Percentiles rank a stretch among this genome's conserved stretches.
Conservation (phyloP, 176 grass and related monocot genomes). For the Canna indica region DNA sequence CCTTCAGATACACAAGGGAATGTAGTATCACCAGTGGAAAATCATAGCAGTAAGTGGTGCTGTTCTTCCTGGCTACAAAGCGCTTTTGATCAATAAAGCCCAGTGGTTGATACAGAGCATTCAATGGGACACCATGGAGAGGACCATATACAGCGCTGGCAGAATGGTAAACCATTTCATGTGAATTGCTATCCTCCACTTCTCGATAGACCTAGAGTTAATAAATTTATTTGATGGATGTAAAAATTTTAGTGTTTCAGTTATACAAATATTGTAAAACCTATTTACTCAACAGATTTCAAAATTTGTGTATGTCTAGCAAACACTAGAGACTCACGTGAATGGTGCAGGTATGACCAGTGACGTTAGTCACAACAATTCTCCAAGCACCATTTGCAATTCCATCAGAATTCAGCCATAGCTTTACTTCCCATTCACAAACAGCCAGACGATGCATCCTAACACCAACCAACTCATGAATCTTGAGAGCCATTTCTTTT, state of each 20-base stretch:
- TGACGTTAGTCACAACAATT: constrained; percentile 85
- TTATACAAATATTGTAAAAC: neutral
- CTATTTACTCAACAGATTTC: neutral
- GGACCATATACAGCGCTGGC: constrained; percentile 42
- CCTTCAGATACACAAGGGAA: neutral
- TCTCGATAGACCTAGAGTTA: constrained; percentile 78
- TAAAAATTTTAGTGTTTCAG: neutral
- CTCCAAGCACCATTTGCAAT: constrained; percentile 86
- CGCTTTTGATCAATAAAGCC: constrained; percentile 74
- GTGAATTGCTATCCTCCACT: constrained; percentile 56
- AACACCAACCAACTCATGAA: constrained; percentile 86
- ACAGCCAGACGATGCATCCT: constrained; percentile 96
- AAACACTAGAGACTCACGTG: constrained; percentile 90
- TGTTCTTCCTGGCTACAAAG: constrained; percentile 69
- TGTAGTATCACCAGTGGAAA: constrained; percentile 53
- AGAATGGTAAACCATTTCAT: constrained; percentile 66
- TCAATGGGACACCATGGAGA: constrained; percentile 61
- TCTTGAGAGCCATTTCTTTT: constrained; percentile 78
- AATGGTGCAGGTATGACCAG: constrained; percentile 91
- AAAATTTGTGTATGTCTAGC: neutral
- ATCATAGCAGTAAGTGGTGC: constrained; percentile 97
- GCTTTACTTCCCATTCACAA: constrained; percentile 95
- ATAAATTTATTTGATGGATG: neutral
- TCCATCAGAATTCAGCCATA: constrained; percentile 69
- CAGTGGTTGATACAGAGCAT: constrained; percentile 61